Conservation (phyloP, 208 protist species). For the Trypanosoma caninum region DNA sequence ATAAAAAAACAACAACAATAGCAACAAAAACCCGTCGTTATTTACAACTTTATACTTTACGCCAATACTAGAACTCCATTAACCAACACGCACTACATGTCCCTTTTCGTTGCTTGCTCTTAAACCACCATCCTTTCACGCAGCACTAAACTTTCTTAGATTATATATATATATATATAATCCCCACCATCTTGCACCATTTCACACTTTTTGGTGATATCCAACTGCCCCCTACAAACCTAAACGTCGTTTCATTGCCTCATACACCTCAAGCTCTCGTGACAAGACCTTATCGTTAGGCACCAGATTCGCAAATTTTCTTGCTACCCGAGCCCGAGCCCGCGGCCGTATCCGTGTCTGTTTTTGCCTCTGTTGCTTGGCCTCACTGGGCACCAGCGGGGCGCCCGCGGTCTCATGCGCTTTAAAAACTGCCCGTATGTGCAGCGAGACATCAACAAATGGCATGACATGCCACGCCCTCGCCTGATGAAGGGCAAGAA, state of each 20-base stretch:
- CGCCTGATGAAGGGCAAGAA: slow-evolving; percentile 26
- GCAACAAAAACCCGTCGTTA: too few relatives aligned
- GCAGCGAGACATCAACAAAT: slow-evolving; percentile 26
- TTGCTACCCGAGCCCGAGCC: too few relatives aligned
- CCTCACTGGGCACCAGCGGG: slow-evolving; percentile 26
- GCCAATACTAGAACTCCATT: too few relatives aligned
- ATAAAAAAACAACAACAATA: neutral
- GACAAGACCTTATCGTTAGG: neutral
- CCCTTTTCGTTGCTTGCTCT: too few relatives aligned
- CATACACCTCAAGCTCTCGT: slow-evolving; percentile 16
- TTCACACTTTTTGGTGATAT: neutral
- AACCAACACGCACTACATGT: too few relatives aligned
- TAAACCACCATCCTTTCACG: too few relatives aligned
- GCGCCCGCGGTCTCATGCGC: slow-evolving; percentile 32
- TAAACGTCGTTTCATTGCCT: slow-evolving; percentile 16
- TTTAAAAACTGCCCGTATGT: slow-evolving; percentile 31
- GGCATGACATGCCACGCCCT: slow-evolving; percentile 46
- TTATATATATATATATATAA: neutral
- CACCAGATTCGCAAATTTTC: neutral
- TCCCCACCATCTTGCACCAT: neutral
- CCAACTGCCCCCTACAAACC: neutral
- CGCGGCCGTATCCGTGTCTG: too few relatives aligned
- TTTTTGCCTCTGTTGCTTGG: neutral
- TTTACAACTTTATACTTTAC: too few relatives aligned
- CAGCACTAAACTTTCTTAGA: neutral